Evolutionary conservation across 768 basidiomycete species (phyloP), one percentile per base, ranked within the genome.

Genomic region (Hygrophoropsis aurantiaca): DNA sequence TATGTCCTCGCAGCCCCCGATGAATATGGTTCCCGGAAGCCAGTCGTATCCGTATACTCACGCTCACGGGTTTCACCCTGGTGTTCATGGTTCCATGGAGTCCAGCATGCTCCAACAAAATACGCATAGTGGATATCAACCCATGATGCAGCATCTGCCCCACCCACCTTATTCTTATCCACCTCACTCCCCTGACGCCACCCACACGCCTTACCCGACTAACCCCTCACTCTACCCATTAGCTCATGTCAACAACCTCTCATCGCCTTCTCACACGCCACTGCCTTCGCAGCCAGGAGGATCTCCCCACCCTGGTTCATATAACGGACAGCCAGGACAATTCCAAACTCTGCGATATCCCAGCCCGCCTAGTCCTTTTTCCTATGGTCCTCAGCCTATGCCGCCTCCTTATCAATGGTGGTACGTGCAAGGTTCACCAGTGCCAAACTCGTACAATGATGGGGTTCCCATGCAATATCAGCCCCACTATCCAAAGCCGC

Each of bases 331-430:
- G 20, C 44, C 36, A 9, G 20, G 7, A 9, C 53, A 38, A 9
- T 52, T 49, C 37, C 37, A 27, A 24, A 42, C 44, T 23, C 37
- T 58, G 20, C 56, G 50, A 3, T 69, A 64, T 49, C 32, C 67
- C 26, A 63, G 62, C 58, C 64, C 42, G 51, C 64, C 27, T 50
- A 61, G 37, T 53, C 66, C 34, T 47, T 79, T 71, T 53, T 34
- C 62, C 11, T 77, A 73, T 50, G 59, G 65, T 10, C 55, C 69
- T 0, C 70, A 67, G 7, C 58, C 66, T 0, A 73, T 67, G 1
- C 51, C 63, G 5, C 59, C 70, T 1, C 64, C 71, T 34, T 75
- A 72, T 58, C 70, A 61, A 78, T 83, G 75, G 72, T 81, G 80
- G 51, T 55, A 77, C 18, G 70, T 71, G 32, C 64, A 65, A 44